phyloP scores from a whole-genome alignment of 129 eudicot genomes.

The Arctium lappa region DNA sequence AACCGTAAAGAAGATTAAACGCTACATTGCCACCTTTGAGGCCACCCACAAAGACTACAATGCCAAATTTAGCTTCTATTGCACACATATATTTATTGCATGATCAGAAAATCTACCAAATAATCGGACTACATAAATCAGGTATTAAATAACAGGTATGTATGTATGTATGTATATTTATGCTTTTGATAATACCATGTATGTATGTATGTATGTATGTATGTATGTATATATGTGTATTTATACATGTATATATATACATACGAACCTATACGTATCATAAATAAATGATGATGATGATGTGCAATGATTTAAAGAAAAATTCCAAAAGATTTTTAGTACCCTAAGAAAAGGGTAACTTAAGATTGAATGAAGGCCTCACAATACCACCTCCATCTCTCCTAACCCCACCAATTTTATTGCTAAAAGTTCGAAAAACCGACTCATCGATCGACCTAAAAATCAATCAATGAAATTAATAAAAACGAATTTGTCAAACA shows the following conservation, averaged over 20 bases:
- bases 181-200: not conserved
- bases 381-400: constrained; percentile 22
- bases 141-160: too few species aligned
- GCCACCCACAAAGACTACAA: not conserved
- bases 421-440: constrained; percentile 31
- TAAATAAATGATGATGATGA: constrained; percentile 16
- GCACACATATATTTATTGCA: not conserved
- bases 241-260: not conserved
- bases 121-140: too few species aligned
- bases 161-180: not conserved
- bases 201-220: too few species aligned
- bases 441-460: constrained; percentile 20
- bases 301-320: constrained; percentile 23
- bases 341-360: constrained; percentile 30
- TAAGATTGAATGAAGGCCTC: constrained; percentile 35
- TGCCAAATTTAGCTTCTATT: not conserved
- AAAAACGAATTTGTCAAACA: constrained; percentile 12
- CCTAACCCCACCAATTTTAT: constrained; percentile 29
- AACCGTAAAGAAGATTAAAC: not conserved
- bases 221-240: not conserved
- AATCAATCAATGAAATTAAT: not conserved
- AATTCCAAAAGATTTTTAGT: constrained; percentile 25
- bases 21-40: not conserved
- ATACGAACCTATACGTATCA: not conserved
- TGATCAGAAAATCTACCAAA: not conserved